Evolutionary conservation across 441 rosid genomes (phyloP), one percentile per base, ranked within the genome.

Genomic region (Gossypium schwendimanii): DNA sequence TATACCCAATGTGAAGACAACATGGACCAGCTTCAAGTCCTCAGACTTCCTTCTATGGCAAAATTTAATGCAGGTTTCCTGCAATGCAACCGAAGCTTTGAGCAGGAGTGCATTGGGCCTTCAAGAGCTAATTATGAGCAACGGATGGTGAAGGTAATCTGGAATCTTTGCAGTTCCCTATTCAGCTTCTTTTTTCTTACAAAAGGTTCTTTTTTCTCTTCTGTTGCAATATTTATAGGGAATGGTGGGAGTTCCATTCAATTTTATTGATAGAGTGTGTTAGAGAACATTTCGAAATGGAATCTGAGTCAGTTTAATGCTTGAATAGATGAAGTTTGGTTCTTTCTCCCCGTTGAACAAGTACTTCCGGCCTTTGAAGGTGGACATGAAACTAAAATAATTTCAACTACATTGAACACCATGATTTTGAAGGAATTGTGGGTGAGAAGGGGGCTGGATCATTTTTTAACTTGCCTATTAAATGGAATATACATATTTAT

Each of bases 11-110:
- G 99, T 53, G 99, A 95, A 82, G 99, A 93, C 82, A 88, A 79
- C 78, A 93, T 95, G 99, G 99, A 95, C 86, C 97, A 88, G 72
- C 94, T 95, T 84, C 99, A 95, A 78, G 85, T 88, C 81, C 99
- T 95, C 72, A 85, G 91, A 72, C 98, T 93, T 81, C 99, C 99
- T 80, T 91, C 99, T 62, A 93, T 95, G 98, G 97, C 99, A 69
- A 95, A 95, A 81, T 95, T 95, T 80, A 91, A 91, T 76, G 97
- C 98, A 8, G 99, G 99, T 71, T 88, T 91, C 80, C 79, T 86
- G 57, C 91, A 84, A 77, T 95, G 99, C 86, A 95, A 93, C 82
- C 94, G 83, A 82, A 95, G 86, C 80, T 95, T 95, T 75, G 95
- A 87, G 72, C 82, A 41, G 71, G 87, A 88, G 67, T 95, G 99